Evolutionary conservation across 2,329 filamentous ascomycete species (phyloP), one percentile per base, ranked within the genome.

Genomic region (Allantophomopsis cytisporea): DNA sequence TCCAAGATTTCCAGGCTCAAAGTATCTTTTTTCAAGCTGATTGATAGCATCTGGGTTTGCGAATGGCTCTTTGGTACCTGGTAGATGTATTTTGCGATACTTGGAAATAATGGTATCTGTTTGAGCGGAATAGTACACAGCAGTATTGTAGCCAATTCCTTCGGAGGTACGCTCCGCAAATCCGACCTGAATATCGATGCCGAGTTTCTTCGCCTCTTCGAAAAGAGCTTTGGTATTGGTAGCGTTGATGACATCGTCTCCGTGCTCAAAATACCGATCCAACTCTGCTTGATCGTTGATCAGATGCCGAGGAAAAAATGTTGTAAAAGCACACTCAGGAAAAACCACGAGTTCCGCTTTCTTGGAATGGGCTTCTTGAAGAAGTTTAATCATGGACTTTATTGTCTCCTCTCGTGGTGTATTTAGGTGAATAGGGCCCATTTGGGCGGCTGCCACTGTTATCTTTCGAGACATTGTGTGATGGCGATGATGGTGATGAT

Each of bases 21-120:
- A 73, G 48, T 72, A 73, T 28, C 65, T 54, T 53, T 73, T 73
- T 50, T 73, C 70, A 4, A 73, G 60, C 52, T 73, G 69, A 47
- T 72, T 68, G 4, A 64, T 62, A 2, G 64, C 65, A 4, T 61
- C 55, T 4, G 66, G 63, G 32, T 66, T 60, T 3, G 60, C 55
- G 23, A 68, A 63, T 10, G 69, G 68, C 48, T 71, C 67, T n/a
- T 60, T 56, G 2, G 64, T 65, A 0, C 70, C 70, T 0, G 70
- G 70, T 3, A 73, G 55, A 46, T 73, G 70, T 2, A 73, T 59
- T 50, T 74, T 74, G 43, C 69, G 60, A 48, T 73, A 74, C 47
- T 71, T 73, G 21, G 57, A 58, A 16, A 73, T 49, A 6, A 70
- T 58, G 35, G 56, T 48, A 14, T 55, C 58, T 21, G 54, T 48